Evolutionary conservation across 83 land plant genomes (phyloP), one percentile per base, ranked within the genome.

Genomic region (Diphasiastrum complanatum): DNA sequence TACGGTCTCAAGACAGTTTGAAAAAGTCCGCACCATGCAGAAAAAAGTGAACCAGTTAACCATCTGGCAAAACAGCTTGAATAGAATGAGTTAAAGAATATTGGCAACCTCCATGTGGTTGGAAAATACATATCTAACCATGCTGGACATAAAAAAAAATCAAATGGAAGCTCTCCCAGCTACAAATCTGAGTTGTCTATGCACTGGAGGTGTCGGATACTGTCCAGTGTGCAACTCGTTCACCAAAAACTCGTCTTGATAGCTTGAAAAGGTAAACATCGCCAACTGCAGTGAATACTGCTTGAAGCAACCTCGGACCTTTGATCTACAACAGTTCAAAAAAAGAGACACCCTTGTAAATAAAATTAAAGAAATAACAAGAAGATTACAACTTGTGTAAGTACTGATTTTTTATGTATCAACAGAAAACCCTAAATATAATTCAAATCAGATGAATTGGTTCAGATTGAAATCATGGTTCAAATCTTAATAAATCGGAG

Each of bases 41-140:
- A 78, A 93, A 49, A 89, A 84, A 67, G 80, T 82, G 64, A 93
- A 93, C 99, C 99, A 93, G 53, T 93, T 93, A 19, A 72, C 43
- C 68, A 83, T 55, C 52, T 93, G 96, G 36, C 77, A 86, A 66
- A 93, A 89, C 4, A 93, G 71, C 96, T 93, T 28, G 34, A 51
- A 16, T 54, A 47, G 8, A 30, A 69, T 16, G 1, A 65, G 38
- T 56, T 31, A 45, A 20, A 38, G 29, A 0, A 2, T 5, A 47
- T 10, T 16, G 16, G 8, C 66, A 50, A 52, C 49, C 2, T 30
- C 19, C 18, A 45, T 28, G 29, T 60, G 3, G 11, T 30, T 25
- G 31, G 41, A 30, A 57, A 36, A 37, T 34, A 37, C 1, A 30
- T 36, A 36, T 36, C n/a, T n/a, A 32, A 55, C 5, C 14, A 23